Base-by-base conservation (phyloP, 305 asterid species). In the Rubia tinctorum region DNA sequence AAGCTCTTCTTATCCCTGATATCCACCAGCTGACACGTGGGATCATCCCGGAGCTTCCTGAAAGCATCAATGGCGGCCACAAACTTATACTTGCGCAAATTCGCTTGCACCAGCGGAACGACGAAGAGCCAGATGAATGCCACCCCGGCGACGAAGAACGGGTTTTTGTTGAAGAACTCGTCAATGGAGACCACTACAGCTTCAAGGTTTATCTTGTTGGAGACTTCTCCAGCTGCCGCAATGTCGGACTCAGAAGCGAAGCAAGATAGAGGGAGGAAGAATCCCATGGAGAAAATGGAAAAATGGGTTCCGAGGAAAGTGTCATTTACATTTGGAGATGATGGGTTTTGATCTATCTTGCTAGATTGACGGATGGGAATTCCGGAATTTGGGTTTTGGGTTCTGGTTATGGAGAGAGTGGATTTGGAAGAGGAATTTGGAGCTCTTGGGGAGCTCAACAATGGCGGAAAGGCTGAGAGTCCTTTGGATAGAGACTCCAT, bases 51-150 rank as follows among this genome's bases (percentile, higher is more conserved):
- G 42, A 94, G 97, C 86, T 88, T 94, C 66, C 84, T 85, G 74
- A 90, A 94, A 8, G 96, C 97, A 77, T 94, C 88, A 81, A 91
- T 75, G 80, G 97, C 96, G 6, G 97, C 87, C 37, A 84, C 81
- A 44, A 82, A 86, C 83, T 90, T 90, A 76, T 84, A 91, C 84
- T 91, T 94, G 63, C 87, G 88, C 71, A 91, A 49, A 73, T 86
- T 90, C 77, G 86, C 86, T 81, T 91, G 87, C 0, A 84, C 72
- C 73, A 94, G 73, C 20, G 98, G 98, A 72, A 91, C 79, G 71
- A 71, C 93, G 68, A 90, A 84, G 34, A 93, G 94, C 96, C 97
- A 94, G 44, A 88, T 81, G 83, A 94, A 94, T 7, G 82, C 18
- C 55, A 91, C 91, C 1, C 96, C 88, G 13, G 90, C 86, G 67